A percentile compares a stretch with the other conserved stretches of the same genome.
These are phyloP conservation scores for Afroboletus lepidellus DNA, from an alignment of 1,284 basidiomycete genomes.

Conservation along the genomic window DNA sequence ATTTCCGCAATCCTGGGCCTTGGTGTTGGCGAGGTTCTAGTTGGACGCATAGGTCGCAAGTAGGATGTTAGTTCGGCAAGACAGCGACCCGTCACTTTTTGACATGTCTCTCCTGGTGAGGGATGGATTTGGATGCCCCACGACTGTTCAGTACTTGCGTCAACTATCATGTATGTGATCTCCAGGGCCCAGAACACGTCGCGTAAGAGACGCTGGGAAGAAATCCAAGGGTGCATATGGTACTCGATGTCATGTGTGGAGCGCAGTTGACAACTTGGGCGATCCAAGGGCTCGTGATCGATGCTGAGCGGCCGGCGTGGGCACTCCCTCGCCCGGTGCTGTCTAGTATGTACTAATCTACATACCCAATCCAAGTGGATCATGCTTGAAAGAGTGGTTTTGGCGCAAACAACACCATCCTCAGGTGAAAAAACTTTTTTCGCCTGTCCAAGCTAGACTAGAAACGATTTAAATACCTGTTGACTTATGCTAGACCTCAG, in stretches of 20 bases:
- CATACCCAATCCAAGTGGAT: too few relatives aligned
- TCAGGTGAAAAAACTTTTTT: slow-evolving; percentile 28
- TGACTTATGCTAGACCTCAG: too few relatives aligned
- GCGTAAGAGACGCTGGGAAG: too few relatives aligned
- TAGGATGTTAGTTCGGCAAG: slow-evolving; percentile 6
- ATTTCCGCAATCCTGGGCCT: slow-evolving; percentile 63
- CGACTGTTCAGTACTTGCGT: not conserved
- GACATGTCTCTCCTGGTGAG: not conserved
- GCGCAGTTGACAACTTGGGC: too few relatives aligned
- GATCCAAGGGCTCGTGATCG: too few relatives aligned
- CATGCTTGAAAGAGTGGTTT: too few relatives aligned
- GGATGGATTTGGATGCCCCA: not conserved
- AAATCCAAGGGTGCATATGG: too few relatives aligned
- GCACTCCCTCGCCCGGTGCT: too few relatives aligned
- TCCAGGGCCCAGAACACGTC: too few relatives aligned
- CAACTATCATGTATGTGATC: not conserved
- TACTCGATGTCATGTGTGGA: too few relatives aligned
- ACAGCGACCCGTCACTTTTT: not conserved
- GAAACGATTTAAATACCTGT: slow-evolving; percentile 18
- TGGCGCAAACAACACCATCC: slow-evolving; percentile 29
- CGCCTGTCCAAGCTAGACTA: not conserved
- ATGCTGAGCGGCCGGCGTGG: too few relatives aligned
- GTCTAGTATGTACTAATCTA: too few relatives aligned
- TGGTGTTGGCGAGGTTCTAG: slow-evolving; percentile 65
- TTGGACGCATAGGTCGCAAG: slow-evolving; percentile 48